These are phyloP conservation scores for Quercus gilva DNA, from an alignment of 306 rosid species.

Conservation along the genomic window DNA sequence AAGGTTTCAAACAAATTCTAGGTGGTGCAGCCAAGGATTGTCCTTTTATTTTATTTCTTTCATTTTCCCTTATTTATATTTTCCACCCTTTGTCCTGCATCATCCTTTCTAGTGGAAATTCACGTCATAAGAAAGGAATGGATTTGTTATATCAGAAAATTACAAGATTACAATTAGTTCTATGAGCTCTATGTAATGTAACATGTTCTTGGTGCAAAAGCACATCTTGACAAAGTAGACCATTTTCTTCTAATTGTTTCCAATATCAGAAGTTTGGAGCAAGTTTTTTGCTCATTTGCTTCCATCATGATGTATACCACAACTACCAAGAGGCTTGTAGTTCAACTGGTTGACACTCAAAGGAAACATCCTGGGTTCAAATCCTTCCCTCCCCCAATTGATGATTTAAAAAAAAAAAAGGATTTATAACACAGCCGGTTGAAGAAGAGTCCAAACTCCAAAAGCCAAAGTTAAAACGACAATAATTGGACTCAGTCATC, in stretches of 20 bases:
- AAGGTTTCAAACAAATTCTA: too few species aligned
- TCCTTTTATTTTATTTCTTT: too few species aligned
- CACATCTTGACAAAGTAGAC: background rate
- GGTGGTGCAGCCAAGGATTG: too few species aligned
- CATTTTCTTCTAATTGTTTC: background rate
- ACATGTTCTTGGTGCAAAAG: background rate
- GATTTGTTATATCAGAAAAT: background rate
- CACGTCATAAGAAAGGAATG: background rate
- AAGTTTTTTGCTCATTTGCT: background rate
- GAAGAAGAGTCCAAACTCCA: background rate
- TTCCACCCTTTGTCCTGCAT: too few species aligned
- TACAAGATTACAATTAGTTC: background rate
- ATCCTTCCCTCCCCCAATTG: too few species aligned
- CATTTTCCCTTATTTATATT: too few species aligned
- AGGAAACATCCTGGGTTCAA: too few species aligned
- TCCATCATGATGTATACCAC: background rate
- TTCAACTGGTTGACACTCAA: too few species aligned
- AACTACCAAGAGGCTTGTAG: too few species aligned
- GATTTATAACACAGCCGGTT: background rate
- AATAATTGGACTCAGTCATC: background rate
- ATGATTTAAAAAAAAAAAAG: too few species aligned
- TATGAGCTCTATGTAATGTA: background rate
- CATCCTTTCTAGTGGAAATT: background rate
- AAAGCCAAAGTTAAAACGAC: background rate
- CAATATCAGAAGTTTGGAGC: background rate